Conservation (phyloP, 1,139 yeast species). For the Geotrichum siamense region DNA sequence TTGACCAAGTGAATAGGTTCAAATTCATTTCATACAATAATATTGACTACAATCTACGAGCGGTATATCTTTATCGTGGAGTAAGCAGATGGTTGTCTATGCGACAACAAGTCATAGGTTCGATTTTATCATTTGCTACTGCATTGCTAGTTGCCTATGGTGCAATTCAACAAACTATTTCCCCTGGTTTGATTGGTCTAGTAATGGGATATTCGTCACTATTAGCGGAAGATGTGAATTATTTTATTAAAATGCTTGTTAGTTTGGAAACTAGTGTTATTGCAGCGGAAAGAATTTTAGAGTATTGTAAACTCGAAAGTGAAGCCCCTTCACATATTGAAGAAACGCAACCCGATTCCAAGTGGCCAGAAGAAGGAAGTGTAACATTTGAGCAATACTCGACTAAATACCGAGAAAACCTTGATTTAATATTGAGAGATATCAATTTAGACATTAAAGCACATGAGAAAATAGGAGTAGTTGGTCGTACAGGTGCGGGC, state of each 20-base stretch:
- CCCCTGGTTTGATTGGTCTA: conserved; percentile 67
- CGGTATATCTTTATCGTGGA: conserved; percentile 49
- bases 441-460: conserved; percentile 48
- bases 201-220: conserved; percentile 65
- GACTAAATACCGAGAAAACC: conserved; percentile 53
- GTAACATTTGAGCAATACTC: conserved; percentile 54
- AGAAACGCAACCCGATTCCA: conserved; percentile 37
- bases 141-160: conserved; percentile 46
- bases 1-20: conserved; percentile 46
- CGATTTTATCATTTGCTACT: conserved; percentile 53
- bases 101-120: conserved; percentile 62
- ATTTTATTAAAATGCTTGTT: conserved; percentile 60
- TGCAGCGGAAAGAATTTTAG: conserved; percentile 68
- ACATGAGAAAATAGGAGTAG: conserved; percentile 68
- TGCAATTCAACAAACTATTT: conserved; percentile 45
- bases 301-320: conserved; percentile 54
- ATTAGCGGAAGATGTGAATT: conserved; percentile 52
- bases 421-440: conserved; percentile 48
- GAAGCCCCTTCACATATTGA: conserved; percentile 47
- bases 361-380: conserved; percentile 59
- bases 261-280: conserved; percentile 71
- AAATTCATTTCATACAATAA: conserved; percentile 49
- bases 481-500: conserved; percentile 86
- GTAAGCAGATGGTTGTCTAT: conserved; percentile 68
- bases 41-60: conserved; percentile 56